A percentile compares a stretch with the other conserved stretches of the same genome.
Evolutionary conservation across 129 eudicot species (phyloP).

Genomic region (sunflower (Helianthus annuus)): DNA sequence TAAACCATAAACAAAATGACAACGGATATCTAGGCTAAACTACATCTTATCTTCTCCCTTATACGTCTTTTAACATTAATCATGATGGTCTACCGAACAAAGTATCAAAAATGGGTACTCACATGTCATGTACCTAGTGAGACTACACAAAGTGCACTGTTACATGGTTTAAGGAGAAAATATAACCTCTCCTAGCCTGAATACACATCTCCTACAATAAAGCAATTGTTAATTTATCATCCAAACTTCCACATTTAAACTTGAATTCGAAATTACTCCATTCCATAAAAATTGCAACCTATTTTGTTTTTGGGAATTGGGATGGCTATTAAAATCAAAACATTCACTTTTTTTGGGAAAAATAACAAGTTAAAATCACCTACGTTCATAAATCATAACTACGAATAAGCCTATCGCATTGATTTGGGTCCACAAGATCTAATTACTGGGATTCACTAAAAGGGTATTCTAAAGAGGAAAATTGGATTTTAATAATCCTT

Average conservation of each 20-base stretch:
- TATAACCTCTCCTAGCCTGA: neutral
- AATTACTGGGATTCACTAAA: slow-evolving; percentile 10
- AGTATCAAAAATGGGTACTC: slow-evolving; percentile 20
- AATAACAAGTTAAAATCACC: neutral
- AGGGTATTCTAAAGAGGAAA: neutral
- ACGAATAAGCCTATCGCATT: neutral
- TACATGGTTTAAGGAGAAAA: neutral
- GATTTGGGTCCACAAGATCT: slow-evolving; percentile 13
- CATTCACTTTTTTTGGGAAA: neutral
- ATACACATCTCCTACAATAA: slow-evolving; percentile 15
- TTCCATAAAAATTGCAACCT: neutral
- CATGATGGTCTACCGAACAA: slow-evolving; percentile 25
- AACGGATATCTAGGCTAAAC: slow-evolving; percentile 27
- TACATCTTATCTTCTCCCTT: slow-evolving; percentile 19
- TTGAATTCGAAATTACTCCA: neutral
- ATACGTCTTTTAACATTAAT: slow-evolving; percentile 10
- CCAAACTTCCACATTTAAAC: neutral
- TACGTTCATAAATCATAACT: neutral
- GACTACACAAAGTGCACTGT: slow-evolving; percentile 8
- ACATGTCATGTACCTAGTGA: slow-evolving; percentile 9
- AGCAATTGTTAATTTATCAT: slow-evolving; percentile 5
- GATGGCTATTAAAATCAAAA: neutral
- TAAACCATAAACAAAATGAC: neutral
- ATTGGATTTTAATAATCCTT: no score
- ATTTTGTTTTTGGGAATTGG: slow-evolving; percentile 8